Evolutionary conservation across 805 yeast species (phyloP).

Genomic region (Candida koratica): DNA sequence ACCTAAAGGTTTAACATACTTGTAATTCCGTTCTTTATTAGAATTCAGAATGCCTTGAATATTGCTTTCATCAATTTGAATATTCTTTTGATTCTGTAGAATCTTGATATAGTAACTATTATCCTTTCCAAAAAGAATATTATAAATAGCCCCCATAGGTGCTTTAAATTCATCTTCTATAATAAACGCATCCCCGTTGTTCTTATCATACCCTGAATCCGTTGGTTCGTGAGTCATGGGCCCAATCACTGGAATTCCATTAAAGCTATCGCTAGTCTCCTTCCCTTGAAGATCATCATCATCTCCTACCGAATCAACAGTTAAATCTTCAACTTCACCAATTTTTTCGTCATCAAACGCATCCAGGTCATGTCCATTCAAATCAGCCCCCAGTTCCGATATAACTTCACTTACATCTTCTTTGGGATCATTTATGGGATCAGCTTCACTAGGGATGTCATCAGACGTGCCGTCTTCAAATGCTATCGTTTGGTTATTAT

Average conservation of each 20-base stretch:
- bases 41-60: slow-evolving; percentile 26
- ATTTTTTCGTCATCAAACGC: slow-evolving; percentile 5
- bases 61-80: slow-evolving; percentile 48
- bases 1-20: slow-evolving; percentile 60
- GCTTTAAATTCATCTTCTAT: slow-evolving; percentile 52
- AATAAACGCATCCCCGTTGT: slow-evolving; percentile 51
- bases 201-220: slow-evolving; percentile 39
- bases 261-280: slow-evolving; percentile 17
- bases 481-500: slow-evolving; percentile 13
- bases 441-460: slow-evolving; percentile 10
- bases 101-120: slow-evolving; percentile 41
- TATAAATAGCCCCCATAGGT: slow-evolving; percentile 61
- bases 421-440: slow-evolving; percentile 20
- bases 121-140: slow-evolving; percentile 61
- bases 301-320: background rate
- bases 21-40: slow-evolving; percentile 44
- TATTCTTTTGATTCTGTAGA: slow-evolving; percentile 59
- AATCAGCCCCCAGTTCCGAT: slow-evolving; percentile 7
- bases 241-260: slow-evolving; percentile 40
- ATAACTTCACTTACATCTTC: slow-evolving; percentile 8
- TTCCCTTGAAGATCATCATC: background rate
- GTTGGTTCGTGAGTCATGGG: slow-evolving; percentile 52
- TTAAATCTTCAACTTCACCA: slow-evolving; percentile 7
- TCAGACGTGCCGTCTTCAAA: slow-evolving; percentile 19
- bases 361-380: slow-evolving; percentile 8